Evolutionary conservation across 345 rosid species (phyloP).

Genomic region (Populus alba): DNA sequence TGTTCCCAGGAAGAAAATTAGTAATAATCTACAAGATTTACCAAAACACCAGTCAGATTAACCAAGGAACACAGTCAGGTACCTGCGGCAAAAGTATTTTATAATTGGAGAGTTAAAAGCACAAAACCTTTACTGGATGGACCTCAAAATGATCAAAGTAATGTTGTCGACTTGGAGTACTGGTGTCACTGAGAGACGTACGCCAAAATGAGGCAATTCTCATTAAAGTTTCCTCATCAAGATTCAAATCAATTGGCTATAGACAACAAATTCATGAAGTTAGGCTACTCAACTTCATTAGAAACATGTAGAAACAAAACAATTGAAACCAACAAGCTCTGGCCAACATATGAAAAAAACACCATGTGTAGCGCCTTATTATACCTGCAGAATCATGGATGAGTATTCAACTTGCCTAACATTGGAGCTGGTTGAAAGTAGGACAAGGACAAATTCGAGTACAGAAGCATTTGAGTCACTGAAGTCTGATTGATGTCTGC

Average conservation of each 20-base stretch:
- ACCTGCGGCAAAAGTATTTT: background rate
- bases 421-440: slow-evolving; percentile 56
- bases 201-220: slow-evolving; percentile 86
- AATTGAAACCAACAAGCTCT: slow-evolving; percentile 3
- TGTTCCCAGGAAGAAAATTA: slow-evolving; percentile 80
- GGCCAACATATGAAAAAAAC: slow-evolving; percentile 5
- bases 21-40: slow-evolving; percentile 52
- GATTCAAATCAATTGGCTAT: slow-evolving; percentile 84
- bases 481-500: slow-evolving; percentile 54
- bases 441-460: slow-evolving; percentile 51
- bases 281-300: slow-evolving; percentile 7
- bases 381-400: slow-evolving; percentile 82
- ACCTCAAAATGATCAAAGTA: slow-evolving; percentile 94
- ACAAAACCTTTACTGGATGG: slow-evolving; percentile 84
- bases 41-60: slow-evolving; percentile 19
- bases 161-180: slow-evolving; percentile 61
- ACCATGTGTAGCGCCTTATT: slow-evolving; percentile 13
- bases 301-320: slow-evolving; percentile 15
- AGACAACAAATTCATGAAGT: slow-evolving; percentile 21
- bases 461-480: slow-evolving; percentile 48
- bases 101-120: slow-evolving; percentile 13
- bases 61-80: slow-evolving; percentile 9
- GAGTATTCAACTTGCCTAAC: slow-evolving; percentile 76
- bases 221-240: slow-evolving; percentile 90
- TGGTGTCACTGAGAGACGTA: slow-evolving; percentile 69